These are phyloP conservation scores for Aurinia saxatilis DNA, from an alignment of 345 rosid genomes.

Conservation along the genomic window DNA sequence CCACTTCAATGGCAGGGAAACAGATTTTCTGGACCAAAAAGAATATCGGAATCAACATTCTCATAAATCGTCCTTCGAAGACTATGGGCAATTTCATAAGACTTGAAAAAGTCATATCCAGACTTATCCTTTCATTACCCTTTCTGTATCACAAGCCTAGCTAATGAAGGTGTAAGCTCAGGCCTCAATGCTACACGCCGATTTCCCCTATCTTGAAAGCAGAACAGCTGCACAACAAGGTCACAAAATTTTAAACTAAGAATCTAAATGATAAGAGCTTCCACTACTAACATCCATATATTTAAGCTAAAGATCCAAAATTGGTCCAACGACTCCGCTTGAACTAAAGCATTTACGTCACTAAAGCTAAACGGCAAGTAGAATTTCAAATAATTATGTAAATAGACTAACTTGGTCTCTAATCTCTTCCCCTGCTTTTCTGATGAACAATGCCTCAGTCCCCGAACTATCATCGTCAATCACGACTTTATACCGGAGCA, in stretches of 20 bases:
- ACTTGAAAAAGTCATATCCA: neutral
- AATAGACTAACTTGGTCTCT: constrained; percentile 69
- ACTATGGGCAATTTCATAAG: neutral
- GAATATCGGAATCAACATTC: constrained; percentile 52
- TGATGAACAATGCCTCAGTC: constrained; percentile 72
- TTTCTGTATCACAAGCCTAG: constrained; percentile 88
- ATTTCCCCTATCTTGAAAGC: constrained; percentile 91
- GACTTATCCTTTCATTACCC: constrained; percentile 40
- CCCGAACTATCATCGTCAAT: no score
- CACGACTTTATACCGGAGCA: no score
- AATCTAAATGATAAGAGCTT: neutral
- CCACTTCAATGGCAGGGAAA: constrained; percentile 91
- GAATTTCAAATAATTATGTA: no score
- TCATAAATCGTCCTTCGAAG: constrained; percentile 16
- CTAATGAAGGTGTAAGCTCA: constrained; percentile 94
- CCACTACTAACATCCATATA: neutral
- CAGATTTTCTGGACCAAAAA: constrained; percentile 84
- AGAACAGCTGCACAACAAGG: constrained; percentile 54
- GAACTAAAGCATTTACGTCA: no score
- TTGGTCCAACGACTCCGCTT: neutral
- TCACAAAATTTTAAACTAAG: constrained; percentile 1
- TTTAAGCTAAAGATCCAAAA: no score
- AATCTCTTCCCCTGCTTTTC: constrained; percentile 96
- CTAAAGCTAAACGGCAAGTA: no score
- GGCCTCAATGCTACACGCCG: constrained; percentile 98